Evolutionary conservation across 768 basidiomycete species (phyloP), one percentile per base, ranked within the genome.

Genomic region (Suillus subaureus): DNA sequence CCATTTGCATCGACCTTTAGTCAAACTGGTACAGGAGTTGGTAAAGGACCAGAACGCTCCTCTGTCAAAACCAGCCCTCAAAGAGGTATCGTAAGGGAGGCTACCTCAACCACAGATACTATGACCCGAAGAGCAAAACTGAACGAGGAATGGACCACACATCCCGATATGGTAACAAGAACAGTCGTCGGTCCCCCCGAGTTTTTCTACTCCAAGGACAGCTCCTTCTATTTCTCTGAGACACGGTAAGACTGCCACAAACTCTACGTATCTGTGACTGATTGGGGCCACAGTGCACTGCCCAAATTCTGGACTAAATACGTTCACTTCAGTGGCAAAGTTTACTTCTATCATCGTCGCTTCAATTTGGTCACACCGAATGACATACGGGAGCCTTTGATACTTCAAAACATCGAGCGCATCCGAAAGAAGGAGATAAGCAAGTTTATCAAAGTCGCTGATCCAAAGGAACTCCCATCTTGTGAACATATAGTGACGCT

Each of bases 281-380:
- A 55, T 33, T 4, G 4, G 4, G 4, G 0, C 18, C 26, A 43
- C 11, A 39, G 58, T 31, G 23, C 28, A 28, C 39, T 60, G 13
- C 58, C 37, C 9, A 39, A 39, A 23, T 60, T 31, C 35, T 84
- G 83, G 83, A 70, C 73, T 49, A 72, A 72, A 63, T 75, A 74
- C 16, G 16, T 40, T 42, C 82, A 84, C 66, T 80, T 82, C n/a
- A 83, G 82, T 67, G 80, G 80, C 71, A 81, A 82, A 72, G 68
- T 78, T 52, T 84, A 84, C 69, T 84, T 76, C 71, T 78, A 79
- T 70, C 75, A 83, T 66, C 66, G 66, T 28, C 65, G 67, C 21
- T 68, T 79, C 49, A 77, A 78, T 23, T 60, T 83, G 58, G 75
- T 81, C 55, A 81, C 82, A 1, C 75, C 79, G 8, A 81, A 82